Base-by-base conservation (phyloP, 1,139 yeast genomes). In the Scheffersomyces illinoinensis region DNA sequence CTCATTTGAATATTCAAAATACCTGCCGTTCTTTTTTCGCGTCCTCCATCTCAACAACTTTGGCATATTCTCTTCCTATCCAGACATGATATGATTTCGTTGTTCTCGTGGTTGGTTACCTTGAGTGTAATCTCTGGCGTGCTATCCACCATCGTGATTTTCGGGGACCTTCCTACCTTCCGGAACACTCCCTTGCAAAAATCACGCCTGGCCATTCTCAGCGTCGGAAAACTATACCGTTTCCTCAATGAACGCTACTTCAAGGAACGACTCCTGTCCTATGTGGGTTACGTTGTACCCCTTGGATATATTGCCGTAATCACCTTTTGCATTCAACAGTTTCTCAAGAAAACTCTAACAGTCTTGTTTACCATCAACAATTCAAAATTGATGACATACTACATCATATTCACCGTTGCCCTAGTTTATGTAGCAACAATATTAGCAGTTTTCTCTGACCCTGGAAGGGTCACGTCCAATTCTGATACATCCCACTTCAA, bases 141-240 rank as follows among this genome's bases (percentile, higher is more conserved):
- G 26, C 17, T 19, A 4, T 33, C 74, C 10, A 56, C 61, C 5
- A 57, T 74, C 8, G 64, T 80, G 18, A 69, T 86, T 49, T 85
- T 86, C 66, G 89, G 89, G 0, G 84, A 85, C 62, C 76, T 83
- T 43, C 90, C 89, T 0, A 75, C 77, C 39, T 77, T 80, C 54
- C 71, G 84, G 59, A 64, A 74, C 55, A 72, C 83, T 0, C 61
- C 65, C n/a, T 58, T 81, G 39, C 74, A 75, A 50, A 65, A 59
- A 56, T 53, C 68, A 50, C 68, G 72, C 23, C 20, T 53, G 24
- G 24, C 24, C 23, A 56, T 67, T 20, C 57, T 64, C 23, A 54
- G 55, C 12, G 5, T 57, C 14, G 18, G 51, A 8, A 21, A 54
- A n/a, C 26, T 20, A 20, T 64, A 64, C 58, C 39, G 47, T n/a